Conservation (phyloP, 495 filamentous ascomycete species). For the Daldinia loculata region DNA sequence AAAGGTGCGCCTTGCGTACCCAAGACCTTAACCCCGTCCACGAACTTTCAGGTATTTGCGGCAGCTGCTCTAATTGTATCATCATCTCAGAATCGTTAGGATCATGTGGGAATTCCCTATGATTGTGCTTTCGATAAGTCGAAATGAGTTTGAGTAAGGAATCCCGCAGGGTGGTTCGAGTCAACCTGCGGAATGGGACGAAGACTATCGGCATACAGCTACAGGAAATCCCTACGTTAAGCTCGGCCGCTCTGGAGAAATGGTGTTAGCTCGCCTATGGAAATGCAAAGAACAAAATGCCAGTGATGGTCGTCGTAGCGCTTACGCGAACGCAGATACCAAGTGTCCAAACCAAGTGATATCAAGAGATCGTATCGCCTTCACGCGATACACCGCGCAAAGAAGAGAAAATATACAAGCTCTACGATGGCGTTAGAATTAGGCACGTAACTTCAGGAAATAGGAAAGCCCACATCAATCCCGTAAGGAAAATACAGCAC, state of each 20-base stretch:
- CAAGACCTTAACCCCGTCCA: background rate
- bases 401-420: background rate
- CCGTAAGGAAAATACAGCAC: background rate
- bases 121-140: background rate
- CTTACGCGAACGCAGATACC: too few species aligned
- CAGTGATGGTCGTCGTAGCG: too few species aligned
- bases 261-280: background rate
- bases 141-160: background rate
- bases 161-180: background rate
- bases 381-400: background rate
- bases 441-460: background rate
- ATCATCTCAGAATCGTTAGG: background rate
- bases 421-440: background rate
- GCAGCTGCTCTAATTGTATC: background rate
- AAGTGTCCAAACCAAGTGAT: background rate
- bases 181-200: background rate
- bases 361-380: background rate
- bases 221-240: background rate
- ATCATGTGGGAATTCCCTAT: background rate
- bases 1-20: background rate
- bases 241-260: background rate
- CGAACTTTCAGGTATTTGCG: background rate
- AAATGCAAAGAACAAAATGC: too few species aligned
- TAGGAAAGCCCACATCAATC: background rate
- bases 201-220: background rate